Conservation (phyloP, 495 filamentous ascomycete genomes). For the Tuber brumale region DNA sequence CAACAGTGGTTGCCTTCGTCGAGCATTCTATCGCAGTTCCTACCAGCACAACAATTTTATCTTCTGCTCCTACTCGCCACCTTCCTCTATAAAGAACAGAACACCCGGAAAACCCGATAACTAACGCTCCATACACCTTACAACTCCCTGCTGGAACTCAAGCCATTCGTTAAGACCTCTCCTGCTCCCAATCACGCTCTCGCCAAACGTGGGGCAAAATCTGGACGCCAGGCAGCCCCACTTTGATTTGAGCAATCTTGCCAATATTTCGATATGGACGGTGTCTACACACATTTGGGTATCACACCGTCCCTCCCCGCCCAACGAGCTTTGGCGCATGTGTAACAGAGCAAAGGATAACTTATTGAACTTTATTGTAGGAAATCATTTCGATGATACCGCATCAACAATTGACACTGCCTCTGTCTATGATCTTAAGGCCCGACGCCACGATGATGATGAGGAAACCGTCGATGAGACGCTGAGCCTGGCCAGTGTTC, state of each 20-base stretch:
- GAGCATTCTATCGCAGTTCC: not conserved
- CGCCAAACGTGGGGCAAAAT: not conserved
- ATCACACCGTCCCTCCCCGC: constrained; percentile 64
- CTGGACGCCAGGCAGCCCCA: not conserved
- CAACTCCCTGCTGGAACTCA: not conserved
- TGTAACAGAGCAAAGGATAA: constrained; percentile 71
- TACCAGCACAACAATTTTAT: not conserved
- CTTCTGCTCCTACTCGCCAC: not conserved
- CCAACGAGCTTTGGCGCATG: constrained; percentile 58
- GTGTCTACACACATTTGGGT: constrained; percentile 76
- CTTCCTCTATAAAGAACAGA: not conserved
- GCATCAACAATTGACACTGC: constrained; percentile 42
- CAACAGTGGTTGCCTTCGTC: not conserved
- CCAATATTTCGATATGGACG: constrained; percentile 54
- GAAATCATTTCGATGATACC: constrained; percentile 48
- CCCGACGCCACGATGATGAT: constrained; percentile 66
- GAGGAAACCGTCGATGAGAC: constrained; percentile 86
- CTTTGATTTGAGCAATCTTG: not conserved
- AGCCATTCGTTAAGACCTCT: not conserved
- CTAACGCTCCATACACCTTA: not conserved
- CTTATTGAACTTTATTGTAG: constrained; percentile 59
- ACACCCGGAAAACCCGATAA: not conserved
- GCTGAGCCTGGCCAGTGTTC: constrained; percentile 83
- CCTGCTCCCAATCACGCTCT: not conserved
- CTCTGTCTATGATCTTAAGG: constrained; percentile 47